Evolutionary conservation across 2,329 filamentous ascomycete species (phyloP).

Genomic region (Scedosporium dehoogii): DNA sequence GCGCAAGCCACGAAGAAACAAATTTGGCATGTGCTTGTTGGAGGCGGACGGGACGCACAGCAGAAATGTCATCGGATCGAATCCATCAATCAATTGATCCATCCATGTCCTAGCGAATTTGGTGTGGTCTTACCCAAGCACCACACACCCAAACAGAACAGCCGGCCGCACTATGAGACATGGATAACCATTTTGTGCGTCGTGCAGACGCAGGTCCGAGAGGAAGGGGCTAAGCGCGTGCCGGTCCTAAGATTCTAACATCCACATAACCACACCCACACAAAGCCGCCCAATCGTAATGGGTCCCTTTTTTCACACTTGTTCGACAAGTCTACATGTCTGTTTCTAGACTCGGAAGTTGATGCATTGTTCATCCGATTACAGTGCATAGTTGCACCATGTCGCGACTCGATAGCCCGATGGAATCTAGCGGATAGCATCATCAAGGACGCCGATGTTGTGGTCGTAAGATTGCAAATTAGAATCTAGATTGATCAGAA

Average conservation of each 20-base stretch:
- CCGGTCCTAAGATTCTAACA: not conserved
- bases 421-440: not conserved
- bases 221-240: not conserved
- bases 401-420: not conserved
- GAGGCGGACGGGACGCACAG: not conserved
- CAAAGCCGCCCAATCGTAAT: not conserved
- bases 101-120: not conserved
- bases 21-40: not conserved
- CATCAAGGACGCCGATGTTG: not conserved
- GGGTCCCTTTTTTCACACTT: not conserved
- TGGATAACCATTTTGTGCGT: not conserved
- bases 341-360: not conserved
- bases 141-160: not conserved
- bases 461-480: not conserved
- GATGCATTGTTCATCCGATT: not conserved
- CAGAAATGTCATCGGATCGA: not conserved
- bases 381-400: not conserved
- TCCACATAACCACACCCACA: not conserved
- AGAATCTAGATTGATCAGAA: no score
- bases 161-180: not conserved
- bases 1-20: not conserved
- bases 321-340: not conserved
- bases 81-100: not conserved
- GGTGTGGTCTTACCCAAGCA: not conserved
- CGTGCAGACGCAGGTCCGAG: slow-evolving; percentile 1